Conservation (phyloP, 2,329 filamentous ascomycete species). For the Madurella mycetomatis region DNA sequence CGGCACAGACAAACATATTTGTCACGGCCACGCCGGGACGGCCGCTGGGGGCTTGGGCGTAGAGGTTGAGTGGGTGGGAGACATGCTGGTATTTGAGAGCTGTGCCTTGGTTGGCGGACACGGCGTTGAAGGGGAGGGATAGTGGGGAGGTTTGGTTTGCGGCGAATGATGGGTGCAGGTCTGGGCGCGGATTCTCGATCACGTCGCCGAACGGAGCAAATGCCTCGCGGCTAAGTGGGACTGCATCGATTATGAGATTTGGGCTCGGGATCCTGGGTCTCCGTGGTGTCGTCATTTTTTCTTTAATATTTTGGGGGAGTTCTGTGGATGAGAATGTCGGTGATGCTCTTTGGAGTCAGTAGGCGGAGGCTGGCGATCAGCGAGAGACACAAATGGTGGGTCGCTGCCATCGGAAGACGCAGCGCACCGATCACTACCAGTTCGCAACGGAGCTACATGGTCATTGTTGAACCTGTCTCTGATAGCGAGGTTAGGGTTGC, state of each 20-base stretch:
- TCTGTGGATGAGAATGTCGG: too few species aligned
- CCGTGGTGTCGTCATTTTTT: background rate
- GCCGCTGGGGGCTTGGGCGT: slow-evolving; percentile 59
- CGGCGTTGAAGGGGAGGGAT: slow-evolving; percentile 42
- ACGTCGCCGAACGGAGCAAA: slow-evolving; percentile 83
- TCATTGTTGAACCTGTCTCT: too few species aligned
- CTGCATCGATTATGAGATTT: slow-evolving; percentile 50
- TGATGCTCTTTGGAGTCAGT: too few species aligned
- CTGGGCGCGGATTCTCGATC: slow-evolving; percentile 65
- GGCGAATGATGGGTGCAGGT: slow-evolving; percentile 43
- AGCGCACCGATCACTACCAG: too few species aligned
- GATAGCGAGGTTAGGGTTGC: too few species aligned
- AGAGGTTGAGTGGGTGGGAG: slow-evolving; percentile 67
- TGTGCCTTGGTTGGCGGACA: slow-evolving; percentile 76
- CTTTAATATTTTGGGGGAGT: too few species aligned
- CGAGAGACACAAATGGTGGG: too few species aligned
- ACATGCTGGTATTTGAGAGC: slow-evolving; percentile 83
- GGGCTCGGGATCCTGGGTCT: slow-evolving; percentile 41
- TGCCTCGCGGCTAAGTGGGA: slow-evolving; percentile 60
- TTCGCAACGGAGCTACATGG: too few species aligned
- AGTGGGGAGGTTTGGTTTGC: slow-evolving; percentile 5
- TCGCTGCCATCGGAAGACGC: too few species aligned
- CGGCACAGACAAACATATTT: slow-evolving; percentile 86
- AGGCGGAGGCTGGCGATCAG: too few species aligned
- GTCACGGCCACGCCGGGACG: slow-evolving; percentile 58